phyloP scores from a whole-genome alignment of 2,329 filamentous ascomycete genomes.

The Clarireedia sp. region DNA sequence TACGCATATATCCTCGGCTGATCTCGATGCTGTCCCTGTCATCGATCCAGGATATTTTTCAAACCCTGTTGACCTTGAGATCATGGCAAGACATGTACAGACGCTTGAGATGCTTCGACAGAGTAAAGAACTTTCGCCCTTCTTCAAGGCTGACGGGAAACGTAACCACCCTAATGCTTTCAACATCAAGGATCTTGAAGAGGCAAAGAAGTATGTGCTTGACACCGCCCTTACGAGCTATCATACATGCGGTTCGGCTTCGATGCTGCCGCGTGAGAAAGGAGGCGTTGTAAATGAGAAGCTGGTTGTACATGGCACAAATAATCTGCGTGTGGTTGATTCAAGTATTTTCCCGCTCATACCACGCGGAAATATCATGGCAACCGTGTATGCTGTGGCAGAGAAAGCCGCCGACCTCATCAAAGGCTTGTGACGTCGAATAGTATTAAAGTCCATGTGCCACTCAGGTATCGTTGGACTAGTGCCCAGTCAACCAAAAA shows the following conservation, averaged over 20 bases:
- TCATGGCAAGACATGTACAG: background rate
- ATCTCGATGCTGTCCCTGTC: constrained; percentile 33
- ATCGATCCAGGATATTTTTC: constrained; percentile 28
- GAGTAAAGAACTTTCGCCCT: background rate
- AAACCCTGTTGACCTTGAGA: constrained; percentile 4
- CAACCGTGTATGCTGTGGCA: background rate
- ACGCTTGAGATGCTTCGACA: background rate
- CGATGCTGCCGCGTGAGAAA: constrained; percentile 3
- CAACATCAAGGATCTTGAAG: background rate
- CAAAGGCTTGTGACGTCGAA: background rate
- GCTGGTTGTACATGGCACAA: constrained; percentile 11
- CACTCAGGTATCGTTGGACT: too few species aligned
- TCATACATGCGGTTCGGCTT: background rate
- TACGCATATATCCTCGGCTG: constrained; percentile 43
- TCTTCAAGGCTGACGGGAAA: constrained; percentile 1
- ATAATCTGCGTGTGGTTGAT: constrained; percentile 13
- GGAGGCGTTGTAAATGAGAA: constrained; percentile 15
- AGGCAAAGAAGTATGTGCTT: background rate
- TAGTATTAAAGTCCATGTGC: too few species aligned
- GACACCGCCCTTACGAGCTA: background rate
- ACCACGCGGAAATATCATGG: background rate
- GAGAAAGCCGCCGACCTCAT: background rate
- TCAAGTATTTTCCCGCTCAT: background rate
- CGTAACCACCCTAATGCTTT: background rate
- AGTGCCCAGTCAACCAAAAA: too few species aligned